Evolutionary conservation across 169 alveolate species (phyloP).

Genomic region (Fabrea salina): DNA sequence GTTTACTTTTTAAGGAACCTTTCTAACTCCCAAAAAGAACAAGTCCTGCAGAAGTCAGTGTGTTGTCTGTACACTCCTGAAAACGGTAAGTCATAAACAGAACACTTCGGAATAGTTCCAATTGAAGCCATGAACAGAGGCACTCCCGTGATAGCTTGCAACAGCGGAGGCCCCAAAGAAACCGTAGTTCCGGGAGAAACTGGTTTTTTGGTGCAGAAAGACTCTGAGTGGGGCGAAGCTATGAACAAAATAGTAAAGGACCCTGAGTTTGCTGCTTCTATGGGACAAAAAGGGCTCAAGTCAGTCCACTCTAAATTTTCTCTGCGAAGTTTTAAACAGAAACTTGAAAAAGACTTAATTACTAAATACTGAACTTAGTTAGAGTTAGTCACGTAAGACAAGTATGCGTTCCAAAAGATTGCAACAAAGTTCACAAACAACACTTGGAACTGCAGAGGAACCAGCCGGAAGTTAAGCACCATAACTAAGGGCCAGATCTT

Average conservation of each 20-base stretch:
- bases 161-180: conserved; percentile 94
- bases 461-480: conserved; percentile 46
- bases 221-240: conserved; percentile 75
- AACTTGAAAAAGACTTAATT: too few relatives aligned
- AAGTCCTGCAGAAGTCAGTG: conserved; percentile 73
- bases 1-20: conserved; percentile 83
- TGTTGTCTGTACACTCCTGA: conserved; percentile 92
- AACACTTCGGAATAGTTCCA: conserved; percentile 96
- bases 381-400: conserved; percentile 47
- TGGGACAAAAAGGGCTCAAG: neutral
- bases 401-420: conserved; percentile 45
- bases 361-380: too few relatives aligned
- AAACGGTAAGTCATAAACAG: conserved; percentile 61
- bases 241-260: conserved; percentile 59
- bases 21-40: conserved; percentile 69
- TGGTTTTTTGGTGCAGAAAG: conserved; percentile 78
- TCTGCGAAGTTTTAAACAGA: too few relatives aligned
- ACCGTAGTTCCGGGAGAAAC: conserved; percentile 81
- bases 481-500: conserved; percentile 57
- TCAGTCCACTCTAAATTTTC: too few relatives aligned
- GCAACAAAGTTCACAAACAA: conserved; percentile 45
- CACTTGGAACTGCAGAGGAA: conserved; percentile 51
- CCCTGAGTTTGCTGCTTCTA: neutral
- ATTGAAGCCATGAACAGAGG: conserved; percentile 90
- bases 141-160: conserved; percentile 88